Evolutionary conservation across 345 rosid genomes (phyloP).

Genomic region (Salix caprea): DNA sequence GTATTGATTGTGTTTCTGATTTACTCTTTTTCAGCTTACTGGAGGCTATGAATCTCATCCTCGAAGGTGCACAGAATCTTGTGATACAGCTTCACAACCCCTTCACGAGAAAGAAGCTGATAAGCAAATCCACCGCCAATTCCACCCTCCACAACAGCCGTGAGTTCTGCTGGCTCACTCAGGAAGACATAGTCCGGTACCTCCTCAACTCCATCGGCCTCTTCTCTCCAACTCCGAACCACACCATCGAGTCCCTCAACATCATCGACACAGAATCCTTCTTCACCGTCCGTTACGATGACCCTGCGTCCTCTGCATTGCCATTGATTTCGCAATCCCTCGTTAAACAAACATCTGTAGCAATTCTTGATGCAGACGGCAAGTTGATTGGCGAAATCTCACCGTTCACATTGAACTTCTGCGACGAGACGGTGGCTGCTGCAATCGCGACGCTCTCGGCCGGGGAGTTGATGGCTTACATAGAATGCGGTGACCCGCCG

Average conservation of each 20-base stretch:
- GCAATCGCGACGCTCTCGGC: conserved; percentile 52
- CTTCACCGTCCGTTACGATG: conserved; percentile 38
- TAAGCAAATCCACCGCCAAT: conserved; percentile 16
- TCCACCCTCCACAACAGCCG: conserved; percentile 39
- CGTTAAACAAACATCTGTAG: conserved; percentile 42
- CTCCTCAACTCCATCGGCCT: conserved; percentile 48
- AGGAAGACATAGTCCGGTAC: conserved; percentile 58
- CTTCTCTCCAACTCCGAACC: conserved; percentile 35
- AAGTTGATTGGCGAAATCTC: conserved; percentile 52
- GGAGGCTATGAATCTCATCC: conserved; percentile 51
- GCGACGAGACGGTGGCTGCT: conserved; percentile 39
- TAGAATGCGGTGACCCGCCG: conserved; percentile 44
- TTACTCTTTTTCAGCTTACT: conserved; percentile 35
- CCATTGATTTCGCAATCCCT: conserved; percentile 37
- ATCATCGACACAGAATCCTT: conserved; percentile 34
- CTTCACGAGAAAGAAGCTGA: conserved; percentile 29
- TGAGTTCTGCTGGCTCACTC: conserved; percentile 62
- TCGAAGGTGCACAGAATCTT: conserved; percentile 53
- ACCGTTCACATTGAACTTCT: conserved; percentile 36
- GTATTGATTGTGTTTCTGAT: background rate
- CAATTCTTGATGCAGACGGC: conserved; percentile 36
- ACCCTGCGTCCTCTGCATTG: conserved; percentile 36
- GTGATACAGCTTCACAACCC: conserved; percentile 41
- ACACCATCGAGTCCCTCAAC: conserved; percentile 43
- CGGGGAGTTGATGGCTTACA: conserved; percentile 53